These are phyloP conservation scores for Vigna mungo DNA, from an alignment of 306 rosid genomes.

Conservation along the genomic window DNA sequence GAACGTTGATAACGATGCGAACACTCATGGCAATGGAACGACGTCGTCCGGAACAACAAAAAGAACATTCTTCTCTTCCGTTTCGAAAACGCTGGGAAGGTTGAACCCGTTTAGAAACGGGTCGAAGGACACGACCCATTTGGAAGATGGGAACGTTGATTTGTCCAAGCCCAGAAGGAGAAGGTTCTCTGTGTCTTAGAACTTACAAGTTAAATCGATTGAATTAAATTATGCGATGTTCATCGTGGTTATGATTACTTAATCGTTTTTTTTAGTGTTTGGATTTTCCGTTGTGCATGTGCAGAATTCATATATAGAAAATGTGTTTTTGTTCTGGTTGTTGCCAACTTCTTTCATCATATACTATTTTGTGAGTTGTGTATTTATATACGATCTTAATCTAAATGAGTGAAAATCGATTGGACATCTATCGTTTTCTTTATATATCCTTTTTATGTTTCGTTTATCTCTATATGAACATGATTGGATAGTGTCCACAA, in stretches of 20 bases:
- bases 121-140: slow-evolving; percentile 70
- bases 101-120: slow-evolving; percentile 77
- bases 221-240: neutral
- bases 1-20: neutral
- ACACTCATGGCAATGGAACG: slow-evolving; percentile 33
- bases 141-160: slow-evolving; percentile 66
- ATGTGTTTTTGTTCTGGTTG: neutral
- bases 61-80: slow-evolving; percentile 64
- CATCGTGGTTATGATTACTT: neutral
- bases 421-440: too few species aligned
- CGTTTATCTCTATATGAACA: too few species aligned
- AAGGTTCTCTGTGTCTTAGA: slow-evolving; percentile 83
- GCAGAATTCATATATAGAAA: slow-evolving; percentile 15
- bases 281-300: neutral
- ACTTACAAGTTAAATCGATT: too few species aligned
- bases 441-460: too few species aligned
- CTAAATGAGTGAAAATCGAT: too few species aligned
- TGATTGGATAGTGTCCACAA: too few species aligned
- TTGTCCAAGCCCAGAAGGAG: slow-evolving; percentile 79
- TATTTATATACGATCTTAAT: too few species aligned
- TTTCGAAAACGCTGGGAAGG: slow-evolving; percentile 70
- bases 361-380: neutral
- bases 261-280: neutral
- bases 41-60: slow-evolving; percentile 38
- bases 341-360: too few species aligned